Base-by-base conservation (phyloP, 768 basidiomycete species). In the Candolleomyces aberdarensis region DNA sequence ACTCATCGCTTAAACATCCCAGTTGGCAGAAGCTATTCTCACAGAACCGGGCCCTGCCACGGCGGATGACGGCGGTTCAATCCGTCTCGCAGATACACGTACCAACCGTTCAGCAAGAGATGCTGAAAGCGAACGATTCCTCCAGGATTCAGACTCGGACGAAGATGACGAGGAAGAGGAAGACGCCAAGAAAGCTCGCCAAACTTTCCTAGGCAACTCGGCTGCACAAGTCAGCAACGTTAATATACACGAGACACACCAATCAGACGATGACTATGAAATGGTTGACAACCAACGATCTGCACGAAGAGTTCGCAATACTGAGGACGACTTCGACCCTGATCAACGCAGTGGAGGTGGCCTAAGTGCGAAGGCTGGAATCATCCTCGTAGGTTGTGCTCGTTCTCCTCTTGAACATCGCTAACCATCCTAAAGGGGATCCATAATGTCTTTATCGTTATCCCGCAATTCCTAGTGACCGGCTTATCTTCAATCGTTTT, bases 381-480 rank as follows among this genome's bases (percentile, higher is more conserved):
- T 94, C 46, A 94, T 95, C 57, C 74, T 95, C 61, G 91, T 93
- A 64, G 61, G 87, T 80, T 50, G 41, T 52, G 52, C 48, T 39
- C 44, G 59, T 32, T 47, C 36, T 11, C 44, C 9, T 58, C 29
- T 32, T 39, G 22, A 2, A 43, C 44, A n/a, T 39, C 51, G 43
- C 58, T 56, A 10, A 58, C 17, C 22, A 52, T 39, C 31, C 57
- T 14, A 39, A 62, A 94, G 92, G 95, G 96, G 44, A 96, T 98
- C 56, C 95, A 98, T 74, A 98, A 97, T 68, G 84, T 97, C 61
- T 96, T 91, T 73, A 79, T 98, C 63, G 96, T 98, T 61, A 76
- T 97, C 7, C 96, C 96, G 0, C 96, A 98, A 69, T 96, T 98
- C 74, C 80, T 98, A 44, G 89, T 96, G 36, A 96, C 92, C 0